A percentile compares a stretch with the other conserved stretches of the same genome.
Evolutionary conservation across 2,329 filamentous ascomycete genomes (phyloP).

Genomic region (Colletotrichum sidae): DNA sequence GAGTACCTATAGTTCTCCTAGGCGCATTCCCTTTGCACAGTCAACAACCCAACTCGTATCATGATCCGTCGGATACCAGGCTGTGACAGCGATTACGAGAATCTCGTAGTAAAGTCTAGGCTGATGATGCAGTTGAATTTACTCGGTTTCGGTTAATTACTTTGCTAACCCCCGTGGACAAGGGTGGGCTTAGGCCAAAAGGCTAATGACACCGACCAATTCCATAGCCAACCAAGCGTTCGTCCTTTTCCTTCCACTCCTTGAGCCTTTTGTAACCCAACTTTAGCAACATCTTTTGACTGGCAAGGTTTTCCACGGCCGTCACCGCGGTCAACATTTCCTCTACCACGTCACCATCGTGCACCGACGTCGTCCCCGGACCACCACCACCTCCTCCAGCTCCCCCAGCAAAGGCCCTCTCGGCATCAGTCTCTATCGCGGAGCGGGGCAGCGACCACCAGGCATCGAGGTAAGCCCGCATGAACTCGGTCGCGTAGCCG

Average conservation of each 20-base stretch:
- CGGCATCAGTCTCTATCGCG: constrained; percentile 57
- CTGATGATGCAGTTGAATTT: too few relatives aligned
- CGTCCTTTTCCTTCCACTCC: constrained; percentile 49
- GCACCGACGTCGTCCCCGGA: neutral
- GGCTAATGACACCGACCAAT: neutral
- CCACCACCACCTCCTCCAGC: neutral
- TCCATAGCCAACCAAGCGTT: constrained; percentile 20
- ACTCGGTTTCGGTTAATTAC: too few relatives aligned
- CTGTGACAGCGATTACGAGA: too few relatives aligned
- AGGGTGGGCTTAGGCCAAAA: too few relatives aligned
- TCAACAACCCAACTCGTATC: too few relatives aligned
- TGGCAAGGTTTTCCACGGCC: constrained; percentile 61
- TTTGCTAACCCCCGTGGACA: too few relatives aligned
- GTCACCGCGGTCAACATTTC: constrained; percentile 61
- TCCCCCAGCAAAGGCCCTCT: constrained; percentile 48
- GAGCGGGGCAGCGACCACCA: constrained; percentile 64
- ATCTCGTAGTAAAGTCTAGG: too few relatives aligned
- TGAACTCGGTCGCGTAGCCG: constrained; percentile 68
- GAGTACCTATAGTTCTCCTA: too few relatives aligned
- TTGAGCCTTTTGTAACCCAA: constrained; percentile 63
- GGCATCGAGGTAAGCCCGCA: constrained; percentile 56
- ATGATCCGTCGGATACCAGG: too few relatives aligned
- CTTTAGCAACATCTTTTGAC: constrained; percentile 68
- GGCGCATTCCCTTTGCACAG: too few relatives aligned
- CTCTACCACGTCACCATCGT: constrained; percentile 42